phyloP scores from a whole-genome alignment of 208 protist species.

The Leishmania tarentolae region DNA sequence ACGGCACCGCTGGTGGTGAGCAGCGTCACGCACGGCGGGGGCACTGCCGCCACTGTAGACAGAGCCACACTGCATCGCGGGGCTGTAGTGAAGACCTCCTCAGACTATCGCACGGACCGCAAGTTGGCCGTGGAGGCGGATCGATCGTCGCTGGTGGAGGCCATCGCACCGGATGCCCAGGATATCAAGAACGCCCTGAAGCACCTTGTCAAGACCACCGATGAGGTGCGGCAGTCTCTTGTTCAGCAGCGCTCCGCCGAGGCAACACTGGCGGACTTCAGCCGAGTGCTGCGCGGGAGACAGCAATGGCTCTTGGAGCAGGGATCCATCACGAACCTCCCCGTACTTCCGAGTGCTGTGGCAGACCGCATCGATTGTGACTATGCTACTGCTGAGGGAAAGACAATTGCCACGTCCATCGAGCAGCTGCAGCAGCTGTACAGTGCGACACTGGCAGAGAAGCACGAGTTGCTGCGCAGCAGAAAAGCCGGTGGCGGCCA shows the following conservation, averaged over 20 bases:
- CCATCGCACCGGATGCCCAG: slow-evolving; percentile 33
- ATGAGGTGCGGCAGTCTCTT: slow-evolving; percentile 36
- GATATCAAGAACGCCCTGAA: slow-evolving; percentile 38
- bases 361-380: slow-evolving; percentile 51
- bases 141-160: slow-evolving; percentile 30
- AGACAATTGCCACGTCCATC: slow-evolving; percentile 60
- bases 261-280: slow-evolving; percentile 66
- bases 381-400: slow-evolving; percentile 71
- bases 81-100: slow-evolving; percentile 25
- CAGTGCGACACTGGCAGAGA: slow-evolving; percentile 2
- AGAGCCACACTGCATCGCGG: slow-evolving; percentile 27
- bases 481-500: not conserved
- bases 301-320: slow-evolving; percentile 54
- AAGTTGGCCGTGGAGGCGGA: slow-evolving; percentile 36
- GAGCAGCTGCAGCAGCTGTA: slow-evolving; percentile 51
- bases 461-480: slow-evolving; percentile 8
- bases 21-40: not conserved
- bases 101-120: slow-evolving; percentile 28
- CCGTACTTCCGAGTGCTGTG: slow-evolving; percentile 37
- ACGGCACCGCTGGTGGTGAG: not conserved
- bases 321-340: slow-evolving; percentile 26
- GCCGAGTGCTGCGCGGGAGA: slow-evolving; percentile 48
- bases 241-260: slow-evolving; percentile 46
- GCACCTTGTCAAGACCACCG: slow-evolving; percentile 33
- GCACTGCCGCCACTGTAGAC: slow-evolving; percentile 12